Evolutionary conservation across 179 eudicot genomes (phyloP), one percentile per base, ranked within the genome.

Genomic region (Beta corolliflora): DNA sequence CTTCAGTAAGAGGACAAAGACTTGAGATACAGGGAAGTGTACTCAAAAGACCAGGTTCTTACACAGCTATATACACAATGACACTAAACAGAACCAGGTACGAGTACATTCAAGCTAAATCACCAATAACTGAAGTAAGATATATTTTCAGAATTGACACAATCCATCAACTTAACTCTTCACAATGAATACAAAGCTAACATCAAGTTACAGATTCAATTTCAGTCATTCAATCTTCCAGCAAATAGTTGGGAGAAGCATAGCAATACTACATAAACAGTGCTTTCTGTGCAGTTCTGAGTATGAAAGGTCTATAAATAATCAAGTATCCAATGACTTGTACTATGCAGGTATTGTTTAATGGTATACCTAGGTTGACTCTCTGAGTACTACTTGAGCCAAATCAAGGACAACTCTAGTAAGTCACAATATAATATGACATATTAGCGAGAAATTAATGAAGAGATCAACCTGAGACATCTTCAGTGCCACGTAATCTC

Each of bases 401-500:
- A 53, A 48, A 45, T 69, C 70, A 69, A 83, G 59, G n/a, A 67
- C 12, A 64, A 75, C 16, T 19, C 5, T 5, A 48, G 23, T 76
- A 46, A 36, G 50, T 23, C 69, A 65, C 6, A 19, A 31, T 55
- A 56, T 18, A 48, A 9, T 23, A 54, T 13, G 72, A 73, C 61
- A 53, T 55, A 80, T 44, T 53, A 72, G 44, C 13, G 11, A 67
- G 52, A 64, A 5, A 12, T 60, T 8, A 75, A 67, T 61, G 79
- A 64, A 71, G 76, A 71, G 66, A 73, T 54, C n/a, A 84, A 91
- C 96, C 96, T 85, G 90, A 76, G 73, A 92, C 91, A 81, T 92
- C 96, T 74, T 91, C 89, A 71, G 83, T 81, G 80, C 96, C 96
- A 67, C 96, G 93, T 61, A 92, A 80, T 79, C 80, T 76, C 78